A percentile compares a stretch with the other conserved stretches of the same genome.
These are phyloP conservation scores for Starmerella apis DNA, from an alignment of 805 yeast genomes.

Conservation along the genomic window DNA sequence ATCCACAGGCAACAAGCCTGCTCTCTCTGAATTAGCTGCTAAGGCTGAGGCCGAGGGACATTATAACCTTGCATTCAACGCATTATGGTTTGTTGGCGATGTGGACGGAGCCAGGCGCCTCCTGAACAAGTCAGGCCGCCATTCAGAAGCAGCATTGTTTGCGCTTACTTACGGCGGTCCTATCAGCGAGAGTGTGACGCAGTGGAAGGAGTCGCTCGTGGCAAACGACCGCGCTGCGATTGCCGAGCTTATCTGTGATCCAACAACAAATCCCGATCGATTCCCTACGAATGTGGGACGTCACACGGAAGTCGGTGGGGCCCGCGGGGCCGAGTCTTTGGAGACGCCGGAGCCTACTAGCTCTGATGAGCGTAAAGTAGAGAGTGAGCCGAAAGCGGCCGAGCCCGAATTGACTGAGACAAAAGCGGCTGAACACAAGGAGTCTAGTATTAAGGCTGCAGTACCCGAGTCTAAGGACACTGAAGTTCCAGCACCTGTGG, in stretches of 20 bases:
- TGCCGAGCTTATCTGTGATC: constrained; percentile 45
- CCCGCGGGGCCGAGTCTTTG: constrained; percentile 2
- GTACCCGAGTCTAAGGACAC: too few species aligned
- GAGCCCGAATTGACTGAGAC: not conserved
- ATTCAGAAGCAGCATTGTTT: constrained; percentile 76
- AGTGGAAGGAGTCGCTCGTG: constrained; percentile 58
- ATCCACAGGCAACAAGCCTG: constrained; percentile 59
- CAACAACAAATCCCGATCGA: not conserved
- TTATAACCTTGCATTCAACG: constrained; percentile 82
- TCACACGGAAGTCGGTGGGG: constrained; percentile 2
- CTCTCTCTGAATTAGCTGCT: constrained; percentile 53
- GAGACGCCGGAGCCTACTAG: constrained; percentile 1
- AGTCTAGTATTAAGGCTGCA: too few species aligned
- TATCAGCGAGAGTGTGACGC: constrained; percentile 40
- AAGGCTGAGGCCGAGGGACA: constrained; percentile 64
- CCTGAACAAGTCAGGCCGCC: constrained; percentile 55
- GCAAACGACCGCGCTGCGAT: constrained; percentile 45
- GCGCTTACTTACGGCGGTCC: constrained; percentile 57
- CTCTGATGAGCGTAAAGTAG: constrained; percentile 10
- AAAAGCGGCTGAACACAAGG: too few species aligned
- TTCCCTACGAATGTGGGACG: constrained; percentile 3
- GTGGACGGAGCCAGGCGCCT: constrained; percentile 51
- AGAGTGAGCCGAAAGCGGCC: constrained; percentile 9
- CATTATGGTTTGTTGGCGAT: constrained; percentile 80
- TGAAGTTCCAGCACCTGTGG: too few species aligned